Evolutionary conservation across 495 filamentous ascomycete genomes (phyloP).

Genomic region (Tetracladium setigerum): DNA sequence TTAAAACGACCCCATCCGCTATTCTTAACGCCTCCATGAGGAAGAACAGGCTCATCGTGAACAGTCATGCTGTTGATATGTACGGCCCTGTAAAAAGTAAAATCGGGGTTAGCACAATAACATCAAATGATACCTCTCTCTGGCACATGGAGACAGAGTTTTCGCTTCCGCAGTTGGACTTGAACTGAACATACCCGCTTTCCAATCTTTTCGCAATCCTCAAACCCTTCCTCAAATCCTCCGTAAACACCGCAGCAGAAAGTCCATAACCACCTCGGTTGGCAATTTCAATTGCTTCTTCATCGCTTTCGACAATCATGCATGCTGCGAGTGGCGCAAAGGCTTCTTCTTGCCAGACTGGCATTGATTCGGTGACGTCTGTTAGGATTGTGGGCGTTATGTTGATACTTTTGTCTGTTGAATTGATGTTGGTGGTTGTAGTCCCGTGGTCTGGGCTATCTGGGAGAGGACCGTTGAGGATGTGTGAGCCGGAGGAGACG

Average conservation of each 20-base stretch:
- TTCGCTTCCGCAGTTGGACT: too few relatives aligned
- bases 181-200: conserved; percentile 38
- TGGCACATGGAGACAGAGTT: too few relatives aligned
- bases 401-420: conserved; percentile 33
- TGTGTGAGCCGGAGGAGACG: conserved; percentile 53
- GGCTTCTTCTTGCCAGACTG: conserved; percentile 70
- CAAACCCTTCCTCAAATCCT: conserved; percentile 64
- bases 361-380: conserved; percentile 66
- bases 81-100: conserved; percentile 37
- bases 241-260: conserved; percentile 76
- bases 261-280: conserved; percentile 79
- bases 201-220: conserved; percentile 65
- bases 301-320: conserved; percentile 46
- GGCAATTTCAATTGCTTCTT: conserved; percentile 66
- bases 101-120: too few relatives aligned
- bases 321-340: conserved; percentile 69
- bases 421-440: neutral
- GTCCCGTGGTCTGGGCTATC: conserved; percentile 23
- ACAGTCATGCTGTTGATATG: conserved; percentile 82
- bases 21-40: conserved; percentile 77
- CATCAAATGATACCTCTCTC: too few relatives aligned
- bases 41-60: conserved; percentile 69
- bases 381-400: conserved; percentile 66
- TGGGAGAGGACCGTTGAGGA: conserved; percentile 48
- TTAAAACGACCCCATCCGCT: conserved; percentile 70